phyloP scores from a whole-genome alignment of 495 filamentous ascomycete species.

The Penicillium fimorum region DNA sequence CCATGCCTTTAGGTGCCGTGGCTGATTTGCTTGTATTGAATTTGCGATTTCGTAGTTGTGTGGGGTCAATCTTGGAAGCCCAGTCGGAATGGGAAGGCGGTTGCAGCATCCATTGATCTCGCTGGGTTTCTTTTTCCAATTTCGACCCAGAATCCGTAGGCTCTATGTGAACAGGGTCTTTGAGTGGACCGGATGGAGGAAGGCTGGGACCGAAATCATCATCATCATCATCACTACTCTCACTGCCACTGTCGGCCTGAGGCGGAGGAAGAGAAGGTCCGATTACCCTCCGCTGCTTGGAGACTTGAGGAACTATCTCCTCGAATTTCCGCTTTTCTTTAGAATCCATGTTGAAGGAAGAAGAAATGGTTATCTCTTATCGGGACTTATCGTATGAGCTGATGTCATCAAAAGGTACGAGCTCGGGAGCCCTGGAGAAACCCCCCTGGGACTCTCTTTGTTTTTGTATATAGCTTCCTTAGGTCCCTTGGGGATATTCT shows the following conservation, averaged over 20 bases:
- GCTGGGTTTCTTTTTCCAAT: constrained; percentile 37
- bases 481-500: too few relatives aligned
- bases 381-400: too few relatives aligned
- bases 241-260: constrained; percentile 22
- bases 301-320: background rate
- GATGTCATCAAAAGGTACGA: too few relatives aligned
- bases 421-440: too few relatives aligned
- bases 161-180: constrained; percentile 17
- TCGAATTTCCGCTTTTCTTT: constrained; percentile 22
- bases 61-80: constrained; percentile 74
- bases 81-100: constrained; percentile 68
- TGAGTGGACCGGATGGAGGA: constrained; percentile 48
- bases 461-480: too few relatives aligned
- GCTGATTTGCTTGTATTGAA: constrained; percentile 74
- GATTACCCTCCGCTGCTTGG: constrained; percentile 32
- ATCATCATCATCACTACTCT: constrained; percentile 56
- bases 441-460: too few relatives aligned
- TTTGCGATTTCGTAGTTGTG: constrained; percentile 75
- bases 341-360: constrained; percentile 12
- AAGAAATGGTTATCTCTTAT: too few relatives aligned
- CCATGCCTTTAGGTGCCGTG: constrained; percentile 32
- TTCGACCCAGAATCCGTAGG: constrained; percentile 1
- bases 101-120: constrained; percentile 94
- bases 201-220: constrained; percentile 82
- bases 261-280: constrained; percentile 34